Base-by-base conservation (phyloP, 2,329 filamentous ascomycete species). In the Pseudomassariella vexata region DNA sequence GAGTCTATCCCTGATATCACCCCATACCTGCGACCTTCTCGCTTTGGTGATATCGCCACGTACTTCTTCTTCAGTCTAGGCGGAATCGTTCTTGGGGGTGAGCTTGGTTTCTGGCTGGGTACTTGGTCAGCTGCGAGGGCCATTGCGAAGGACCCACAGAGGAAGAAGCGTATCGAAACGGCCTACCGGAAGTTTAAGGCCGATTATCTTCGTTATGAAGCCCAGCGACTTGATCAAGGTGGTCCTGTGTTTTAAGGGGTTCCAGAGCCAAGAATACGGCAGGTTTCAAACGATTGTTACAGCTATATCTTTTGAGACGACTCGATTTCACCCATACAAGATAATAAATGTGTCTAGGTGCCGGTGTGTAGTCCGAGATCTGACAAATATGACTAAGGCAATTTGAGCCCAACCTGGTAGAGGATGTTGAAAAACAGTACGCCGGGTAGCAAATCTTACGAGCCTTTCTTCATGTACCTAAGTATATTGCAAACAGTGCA, bases 31-130 rank as follows among this genome's bases (percentile, higher is more conserved):
- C 65, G 69, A 26, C 79, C 79, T 0, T 73, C 70, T 2, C 61
- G 61, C 1, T 47, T 72, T 29, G 77, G 77, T 10, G 79, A 84
- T 40, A 49, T 76, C 18, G 70, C 74, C 4, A 74, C 79, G 0
- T 82, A 79, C 47, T 69, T 72, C 39, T 71, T 83, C 47, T 77
- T 82, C 28, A 68, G 70, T 0, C 48, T 71, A 1, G 78, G 76
- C 10, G 78, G 79, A 0, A 49, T 82, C 5, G 76, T 84, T 39
- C 41, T 84, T 5, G 78, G 78, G 6, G 79, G 79, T 6, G 79
- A 84, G 56, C 55, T 68, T 9, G 79, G 79, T 0, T 56, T 82
- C 28, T 41, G 82, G 36, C 68, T 66, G 0, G 79, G 80, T 1
- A 67, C 66, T 1, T 64, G 65, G 28, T 64, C 68, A 5, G 77